Evolutionary conservation across 805 yeast genomes (phyloP), one percentile per base, ranked within the genome.

Genomic region (Kuraishia capsulata): DNA sequence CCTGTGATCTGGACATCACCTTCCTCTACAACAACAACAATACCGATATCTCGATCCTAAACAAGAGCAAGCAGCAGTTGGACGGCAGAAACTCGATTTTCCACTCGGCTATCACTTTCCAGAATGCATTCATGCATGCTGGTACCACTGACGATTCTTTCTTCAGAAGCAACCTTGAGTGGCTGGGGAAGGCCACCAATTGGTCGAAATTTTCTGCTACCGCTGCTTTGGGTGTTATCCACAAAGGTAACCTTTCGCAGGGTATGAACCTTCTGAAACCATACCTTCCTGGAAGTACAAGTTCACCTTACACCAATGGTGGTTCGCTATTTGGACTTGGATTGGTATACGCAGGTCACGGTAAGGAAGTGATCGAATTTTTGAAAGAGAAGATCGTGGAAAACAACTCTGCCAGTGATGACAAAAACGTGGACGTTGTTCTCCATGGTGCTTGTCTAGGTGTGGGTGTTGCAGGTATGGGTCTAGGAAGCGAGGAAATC

Each of bases 171-270:
- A 92, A 92, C 55, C 68, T 88, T 52, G 96, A 90, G 52, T 92
- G 97, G 97, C 69, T 92, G 48, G 94, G 95, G 33, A 86, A 88
- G 62, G 97, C 98, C n/a, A 81, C 90, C 35, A 88, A 90, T 61
- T 92, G 98, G 98, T 88, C 97, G 4, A 92, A 90, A 56, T 92
- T 92, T 59, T 79, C 96, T 0, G 97, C 97, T 2, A 90, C 97
- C 11, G 97, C 97, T 6, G 97, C 97, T 11, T 67, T 92, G 44
- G 98, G 98, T 56, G 97, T 90, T 23, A 89, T 92, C 48, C 97
- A 92, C 58, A 84, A 82, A 54, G 97, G 98, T 39, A 90, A 90
- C 59, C 69, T 92, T 41, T 75, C 95, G 0, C 95, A 88, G 56
- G 98, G 97, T 39, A 78, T 79, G 55, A 75, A 80, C 46, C 77